Base-by-base conservation (phyloP, 495 filamentous ascomycete species). In the Aspergillus mulundensis region DNA sequence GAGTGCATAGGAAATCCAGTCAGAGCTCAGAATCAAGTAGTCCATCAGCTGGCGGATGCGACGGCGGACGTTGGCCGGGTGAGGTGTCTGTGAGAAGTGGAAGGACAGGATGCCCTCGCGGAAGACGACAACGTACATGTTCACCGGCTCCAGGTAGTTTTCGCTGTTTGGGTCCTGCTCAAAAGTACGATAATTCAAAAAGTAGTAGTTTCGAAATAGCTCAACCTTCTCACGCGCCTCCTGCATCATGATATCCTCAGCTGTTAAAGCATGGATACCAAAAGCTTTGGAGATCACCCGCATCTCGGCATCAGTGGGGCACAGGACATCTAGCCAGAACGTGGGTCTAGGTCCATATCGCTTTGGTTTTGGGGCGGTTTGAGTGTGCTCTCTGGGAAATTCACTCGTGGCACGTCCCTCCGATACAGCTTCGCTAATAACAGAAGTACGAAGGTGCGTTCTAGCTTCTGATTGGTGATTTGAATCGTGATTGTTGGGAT, bases 221-320 rank as follows among this genome's bases (percentile, higher is more conserved):
- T 98, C 94, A 7, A 98, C 95, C 73, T 98, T 98, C 64, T 98
- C 94, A 10, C 94, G 90, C 43, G 89, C 87, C 74, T 98, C 94
- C 67, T 97, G 89, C 75, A 95, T 86, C 83, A 96, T 86, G 69
- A 98, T 97, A 69, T 98, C 94, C 67, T 98, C 94, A 19, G 88
- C 86, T 0, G 94, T 98, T 46, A 98, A 73, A 2, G 93, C 91
- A 70, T 98, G 94, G 47, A 98, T 95, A 7, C 89, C 87, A 67
- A 98, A 98, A 0, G 93, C 84, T 66, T 95, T 95, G 36, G 91
- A 85, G 19, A 98, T 77, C 28, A 94, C 84, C 55, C 87, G 87
- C 89, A 97, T 95, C 71, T 98, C 94, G 11, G 84, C 81, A 50
- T 95, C 90, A 6, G 92, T 97, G 4, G 94, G 94, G 20, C 84